phyloP scores from a whole-genome alignment of 768 basidiomycete species.

The Mycena alexandri region DNA sequence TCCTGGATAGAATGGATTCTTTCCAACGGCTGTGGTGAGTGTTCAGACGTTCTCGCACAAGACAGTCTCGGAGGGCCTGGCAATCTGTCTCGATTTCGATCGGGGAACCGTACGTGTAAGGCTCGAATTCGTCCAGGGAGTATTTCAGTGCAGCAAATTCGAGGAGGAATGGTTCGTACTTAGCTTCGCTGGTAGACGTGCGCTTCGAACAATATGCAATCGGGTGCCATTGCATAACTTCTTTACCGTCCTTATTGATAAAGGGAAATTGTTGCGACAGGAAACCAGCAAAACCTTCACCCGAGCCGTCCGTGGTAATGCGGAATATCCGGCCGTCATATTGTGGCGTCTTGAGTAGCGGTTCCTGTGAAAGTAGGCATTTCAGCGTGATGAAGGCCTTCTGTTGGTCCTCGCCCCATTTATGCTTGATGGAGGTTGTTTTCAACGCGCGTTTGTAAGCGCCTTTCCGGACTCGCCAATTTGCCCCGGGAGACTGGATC shows the following conservation, averaged over 20 bases:
- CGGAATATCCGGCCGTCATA: slow-evolving; percentile 22
- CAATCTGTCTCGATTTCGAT: neutral
- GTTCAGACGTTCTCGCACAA: neutral
- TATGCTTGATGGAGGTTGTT: slow-evolving; percentile 22
- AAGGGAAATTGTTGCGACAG: slow-evolving; percentile 2
- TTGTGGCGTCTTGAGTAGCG: too few species aligned
- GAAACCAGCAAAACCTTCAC: neutral
- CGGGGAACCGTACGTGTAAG: neutral
- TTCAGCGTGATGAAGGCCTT: slow-evolving; percentile 40
- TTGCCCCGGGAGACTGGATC: slow-evolving; percentile 30
- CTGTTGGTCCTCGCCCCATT: slow-evolving; percentile 37
- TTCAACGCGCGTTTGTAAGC: slow-evolving; percentile 45
- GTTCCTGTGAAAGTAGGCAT: too few species aligned
- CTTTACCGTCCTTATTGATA: neutral
- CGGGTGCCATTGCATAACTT: slow-evolving; percentile 1
- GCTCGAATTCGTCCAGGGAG: neutral
- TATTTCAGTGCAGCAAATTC: slow-evolving; percentile 6
- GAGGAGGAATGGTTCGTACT: slow-evolving; percentile 1
- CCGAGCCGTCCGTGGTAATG: neutral
- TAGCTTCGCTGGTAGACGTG: neutral
- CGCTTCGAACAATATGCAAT: slow-evolving; percentile 15
- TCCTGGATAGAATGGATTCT: neutral
- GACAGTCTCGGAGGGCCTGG: neutral
- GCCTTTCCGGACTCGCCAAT: slow-evolving; percentile 35
- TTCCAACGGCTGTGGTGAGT: neutral